These are phyloP conservation scores for Petrea volubilis DNA, from an alignment of 257 asterid genomes.

Conservation along the genomic window DNA sequence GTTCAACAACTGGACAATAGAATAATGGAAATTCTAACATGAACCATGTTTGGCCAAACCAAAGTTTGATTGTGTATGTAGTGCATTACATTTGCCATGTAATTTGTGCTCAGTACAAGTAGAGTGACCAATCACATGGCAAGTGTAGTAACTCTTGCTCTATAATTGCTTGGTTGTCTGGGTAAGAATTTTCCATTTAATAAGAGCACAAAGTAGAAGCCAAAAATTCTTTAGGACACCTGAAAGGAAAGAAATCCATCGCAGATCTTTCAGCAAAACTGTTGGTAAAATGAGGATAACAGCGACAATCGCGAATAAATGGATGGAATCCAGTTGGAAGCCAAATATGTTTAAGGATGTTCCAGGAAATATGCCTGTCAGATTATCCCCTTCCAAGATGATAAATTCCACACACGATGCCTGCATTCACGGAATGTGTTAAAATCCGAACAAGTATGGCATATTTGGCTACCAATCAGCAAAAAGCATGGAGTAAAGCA, in stretches of 20 bases:
- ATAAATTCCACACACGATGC: conserved; percentile 81
- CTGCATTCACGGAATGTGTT: conserved; percentile 41
- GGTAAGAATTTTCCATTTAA: no score
- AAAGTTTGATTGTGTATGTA: no score
- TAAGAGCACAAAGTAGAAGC: conserved; percentile 11
- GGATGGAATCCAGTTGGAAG: conserved; percentile 58
- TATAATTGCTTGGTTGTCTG: no score
- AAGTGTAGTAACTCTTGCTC: no score
- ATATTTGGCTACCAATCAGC: neutral
- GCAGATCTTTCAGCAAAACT: conserved; percentile 75
- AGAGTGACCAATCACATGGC: no score
- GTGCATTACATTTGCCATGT: no score
- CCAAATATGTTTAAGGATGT: conserved; percentile 54
- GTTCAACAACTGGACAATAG: neutral
- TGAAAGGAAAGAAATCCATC: conserved; percentile 78
- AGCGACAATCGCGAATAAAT: conserved; percentile 59
- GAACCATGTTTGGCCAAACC: no score
- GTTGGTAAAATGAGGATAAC: conserved; percentile 75
- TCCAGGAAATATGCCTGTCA: conserved; percentile 70
- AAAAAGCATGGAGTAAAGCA: neutral
- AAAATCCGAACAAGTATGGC: conserved; percentile 7
- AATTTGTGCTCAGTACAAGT: no score
- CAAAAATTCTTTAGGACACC: conserved; percentile 40
- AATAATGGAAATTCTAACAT: no score
- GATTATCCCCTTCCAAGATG: conserved; percentile 91